These are phyloP conservation scores for Royoungia palumana DNA, from an alignment of 768 basidiomycete species.

Conservation along the genomic window DNA sequence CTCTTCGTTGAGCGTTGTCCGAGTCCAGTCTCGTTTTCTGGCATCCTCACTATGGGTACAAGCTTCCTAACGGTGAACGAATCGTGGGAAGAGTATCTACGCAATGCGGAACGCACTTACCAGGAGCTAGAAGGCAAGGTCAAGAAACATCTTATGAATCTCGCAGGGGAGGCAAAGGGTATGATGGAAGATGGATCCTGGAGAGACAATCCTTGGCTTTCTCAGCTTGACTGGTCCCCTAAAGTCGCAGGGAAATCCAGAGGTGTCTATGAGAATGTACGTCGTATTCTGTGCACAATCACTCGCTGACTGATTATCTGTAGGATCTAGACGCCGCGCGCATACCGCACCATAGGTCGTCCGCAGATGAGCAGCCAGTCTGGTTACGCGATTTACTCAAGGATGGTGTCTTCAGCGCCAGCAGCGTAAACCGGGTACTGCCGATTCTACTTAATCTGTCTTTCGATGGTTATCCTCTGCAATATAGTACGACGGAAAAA, in stretches of 20 bases:
- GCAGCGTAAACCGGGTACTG: constrained; percentile 46
- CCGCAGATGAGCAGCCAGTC: constrained; percentile 35
- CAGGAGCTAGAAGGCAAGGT: constrained; percentile 63
- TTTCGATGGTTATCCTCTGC: constrained; percentile 60
- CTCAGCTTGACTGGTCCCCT: constrained; percentile 93
- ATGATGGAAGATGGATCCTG: constrained; percentile 52
- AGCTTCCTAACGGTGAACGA: constrained; percentile 89
- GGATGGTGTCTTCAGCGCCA: constrained; percentile 38
- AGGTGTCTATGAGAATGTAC: constrained; percentile 44
- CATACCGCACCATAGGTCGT: background rate
- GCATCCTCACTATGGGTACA: constrained; percentile 87
- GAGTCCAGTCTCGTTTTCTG: constrained; percentile 90
- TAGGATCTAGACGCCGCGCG: constrained; percentile 5
- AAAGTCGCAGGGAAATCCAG: constrained; percentile 72
- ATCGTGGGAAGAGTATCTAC: constrained; percentile 81
- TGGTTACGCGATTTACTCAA: constrained; percentile 57
- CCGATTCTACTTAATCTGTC: constrained; percentile 66
- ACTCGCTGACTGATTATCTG: background rate
- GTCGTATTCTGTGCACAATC: background rate
- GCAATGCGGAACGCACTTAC: constrained; percentile 75
- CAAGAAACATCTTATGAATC: constrained; percentile 55
- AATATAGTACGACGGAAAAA: constrained; percentile 48
- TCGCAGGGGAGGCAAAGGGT: constrained; percentile 57
- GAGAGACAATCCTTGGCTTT: constrained; percentile 78
- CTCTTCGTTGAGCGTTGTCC: constrained; percentile 82